Conservation (phyloP, 1,284 basidiomycete species). For the Taiwanofungus camphoratus region DNA sequence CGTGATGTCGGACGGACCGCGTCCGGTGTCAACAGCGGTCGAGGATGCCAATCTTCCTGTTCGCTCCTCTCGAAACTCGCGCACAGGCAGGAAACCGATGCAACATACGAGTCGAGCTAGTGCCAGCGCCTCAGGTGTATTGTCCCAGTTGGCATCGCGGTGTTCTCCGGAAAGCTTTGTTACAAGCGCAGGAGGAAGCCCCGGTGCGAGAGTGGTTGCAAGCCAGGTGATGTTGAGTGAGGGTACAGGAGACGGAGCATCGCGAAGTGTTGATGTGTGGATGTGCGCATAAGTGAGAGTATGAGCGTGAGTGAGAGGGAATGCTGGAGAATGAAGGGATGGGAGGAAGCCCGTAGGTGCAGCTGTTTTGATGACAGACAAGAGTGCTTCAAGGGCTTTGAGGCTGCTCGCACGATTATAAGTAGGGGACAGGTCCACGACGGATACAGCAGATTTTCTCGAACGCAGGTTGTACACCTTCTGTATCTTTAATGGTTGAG, state of each 20-base stretch:
- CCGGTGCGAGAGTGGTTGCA: constrained; percentile 14
- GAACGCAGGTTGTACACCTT: constrained; percentile 18
- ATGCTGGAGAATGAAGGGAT: not conserved
- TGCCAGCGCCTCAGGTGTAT: constrained; percentile 10
- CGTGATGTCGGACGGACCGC: constrained; percentile 3
- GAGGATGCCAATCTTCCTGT: not conserved
- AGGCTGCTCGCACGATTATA: constrained; percentile 4
- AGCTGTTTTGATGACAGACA: constrained; percentile 27
- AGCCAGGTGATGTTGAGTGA: constrained; percentile 27
- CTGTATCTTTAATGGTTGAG: constrained; percentile 9
- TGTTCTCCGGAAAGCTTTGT: constrained; percentile 16
- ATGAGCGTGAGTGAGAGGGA: not conserved
- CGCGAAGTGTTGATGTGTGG: constrained; percentile 6
- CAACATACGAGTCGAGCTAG: constrained; percentile 14
- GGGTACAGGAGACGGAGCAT: constrained; percentile 1
- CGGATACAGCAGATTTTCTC: not conserved
- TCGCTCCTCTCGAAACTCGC: constrained; percentile 13
- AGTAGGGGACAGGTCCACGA: constrained; percentile 5
- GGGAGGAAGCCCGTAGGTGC: constrained; percentile 10
- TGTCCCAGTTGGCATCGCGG: constrained; percentile 21
- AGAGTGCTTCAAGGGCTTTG: constrained; percentile 17
- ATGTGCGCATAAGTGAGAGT: constrained; percentile 7
- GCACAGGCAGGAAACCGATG: constrained; percentile 16
- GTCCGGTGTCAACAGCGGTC: not conserved
- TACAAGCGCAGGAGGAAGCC: constrained; percentile 19